Evolutionary conservation across 192 early-diverging fungal species (phyloP).

Genomic region (Spinellus fusiger): DNA sequence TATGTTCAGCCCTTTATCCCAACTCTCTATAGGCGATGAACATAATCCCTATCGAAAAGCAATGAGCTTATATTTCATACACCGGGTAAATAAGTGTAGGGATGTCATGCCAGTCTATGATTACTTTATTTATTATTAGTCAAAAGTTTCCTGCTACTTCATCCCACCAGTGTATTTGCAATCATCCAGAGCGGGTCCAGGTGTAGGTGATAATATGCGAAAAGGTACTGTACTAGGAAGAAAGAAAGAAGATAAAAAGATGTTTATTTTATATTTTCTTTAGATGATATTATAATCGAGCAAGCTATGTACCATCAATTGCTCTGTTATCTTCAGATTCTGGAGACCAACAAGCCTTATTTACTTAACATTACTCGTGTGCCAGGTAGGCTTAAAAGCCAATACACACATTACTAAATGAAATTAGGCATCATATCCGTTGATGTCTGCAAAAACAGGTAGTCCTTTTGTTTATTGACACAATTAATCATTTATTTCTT

Average conservation of each 20-base stretch:
- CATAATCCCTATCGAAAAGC: conserved; percentile 46
- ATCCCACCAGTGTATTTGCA: conserved; percentile 56
- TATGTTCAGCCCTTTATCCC: conserved; percentile 63
- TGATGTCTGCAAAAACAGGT: conserved; percentile 55
- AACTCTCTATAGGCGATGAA: conserved; percentile 61
- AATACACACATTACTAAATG: background rate
- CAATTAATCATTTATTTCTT: background rate
- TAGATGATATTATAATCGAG: conserved; percentile 30
- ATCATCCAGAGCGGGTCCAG: conserved; percentile 55
- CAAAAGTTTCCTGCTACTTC: conserved; percentile 49
- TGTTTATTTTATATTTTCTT: background rate
- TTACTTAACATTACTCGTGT: conserved; percentile 54
- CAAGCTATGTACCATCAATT: conserved; percentile 40
- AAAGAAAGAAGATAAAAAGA: background rate
- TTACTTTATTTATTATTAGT: too few species aligned
- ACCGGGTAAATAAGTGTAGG: conserved; percentile 25
- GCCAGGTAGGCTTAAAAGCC: conserved; percentile 35
- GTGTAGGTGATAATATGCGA: conserved; percentile 26
- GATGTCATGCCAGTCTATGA: background rate
- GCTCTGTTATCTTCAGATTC: conserved; percentile 53
- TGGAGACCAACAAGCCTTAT: conserved; percentile 66
- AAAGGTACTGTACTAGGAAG: conserved; percentile 12
- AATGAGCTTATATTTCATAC: conserved; percentile 60
- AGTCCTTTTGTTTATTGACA: background rate
- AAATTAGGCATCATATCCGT: background rate